Conservation (phyloP, 2,329 filamentous ascomycete species). For the Ophiocordyceps camponoti-rufipedis region DNA sequence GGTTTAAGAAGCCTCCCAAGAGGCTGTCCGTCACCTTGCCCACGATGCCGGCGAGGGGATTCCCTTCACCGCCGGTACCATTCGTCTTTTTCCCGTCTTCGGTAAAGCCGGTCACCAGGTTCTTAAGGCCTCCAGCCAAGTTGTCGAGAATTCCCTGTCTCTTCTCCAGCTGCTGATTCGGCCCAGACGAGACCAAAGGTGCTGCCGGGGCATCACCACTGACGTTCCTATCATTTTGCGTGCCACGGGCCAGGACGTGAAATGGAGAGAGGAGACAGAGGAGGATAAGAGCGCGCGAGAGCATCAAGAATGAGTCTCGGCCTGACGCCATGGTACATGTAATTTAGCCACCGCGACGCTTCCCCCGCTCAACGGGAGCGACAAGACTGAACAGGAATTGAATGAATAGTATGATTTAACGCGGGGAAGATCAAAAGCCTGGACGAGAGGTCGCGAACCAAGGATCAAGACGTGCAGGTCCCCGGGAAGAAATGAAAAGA, state of each 20-base stretch:
- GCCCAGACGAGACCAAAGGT: too few relatives aligned
- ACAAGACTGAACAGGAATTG: too few relatives aligned
- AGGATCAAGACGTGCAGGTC: too few relatives aligned
- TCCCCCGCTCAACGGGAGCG: background rate
- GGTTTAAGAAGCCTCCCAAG: slow-evolving; percentile 1
- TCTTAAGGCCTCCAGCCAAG: background rate
- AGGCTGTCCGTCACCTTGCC: slow-evolving; percentile 1
- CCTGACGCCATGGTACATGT: background rate
- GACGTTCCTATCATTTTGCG: background rate
- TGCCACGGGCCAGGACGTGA: background rate
- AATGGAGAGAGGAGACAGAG: background rate
- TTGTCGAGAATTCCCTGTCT: background rate
- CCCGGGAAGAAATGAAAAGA: too few relatives aligned
- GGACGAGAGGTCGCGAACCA: too few relatives aligned
- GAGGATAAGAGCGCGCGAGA: background rate
- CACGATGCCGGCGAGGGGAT: slow-evolving; percentile 1
- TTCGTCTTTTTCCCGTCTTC: background rate
- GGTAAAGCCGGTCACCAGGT: background rate
- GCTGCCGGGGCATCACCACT: background rate
- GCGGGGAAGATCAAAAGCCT: too few relatives aligned
- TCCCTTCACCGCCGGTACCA: too few relatives aligned
- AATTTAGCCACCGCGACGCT: background rate
- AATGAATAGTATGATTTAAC: too few relatives aligned
- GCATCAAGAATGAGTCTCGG: background rate
- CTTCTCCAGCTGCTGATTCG: background rate